These are phyloP conservation scores for Geosmithia flava DNA, from an alignment of 2,329 filamentous ascomycete genomes.

Conservation along the genomic window DNA sequence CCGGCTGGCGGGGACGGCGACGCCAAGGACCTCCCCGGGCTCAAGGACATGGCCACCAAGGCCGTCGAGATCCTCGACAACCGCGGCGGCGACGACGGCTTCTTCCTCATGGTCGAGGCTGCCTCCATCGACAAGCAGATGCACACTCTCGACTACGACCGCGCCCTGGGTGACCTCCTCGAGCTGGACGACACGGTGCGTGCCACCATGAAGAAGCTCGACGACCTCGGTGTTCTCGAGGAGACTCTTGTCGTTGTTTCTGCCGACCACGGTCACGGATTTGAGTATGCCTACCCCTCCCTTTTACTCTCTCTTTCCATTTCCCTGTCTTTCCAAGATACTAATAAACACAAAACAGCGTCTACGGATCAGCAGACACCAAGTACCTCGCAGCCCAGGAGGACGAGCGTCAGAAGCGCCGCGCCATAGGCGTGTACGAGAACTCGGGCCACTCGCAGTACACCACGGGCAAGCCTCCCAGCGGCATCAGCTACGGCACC, in stretches of 20 bases:
- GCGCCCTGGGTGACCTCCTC: slow-evolving; percentile 71
- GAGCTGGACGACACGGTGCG: slow-evolving; percentile 77
- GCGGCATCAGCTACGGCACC: slow-evolving; percentile 56
- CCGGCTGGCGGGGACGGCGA: slow-evolving; percentile 52
- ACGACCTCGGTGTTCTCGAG: slow-evolving; percentile 51
- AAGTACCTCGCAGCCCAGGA: slow-evolving; percentile 57
- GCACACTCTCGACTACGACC: slow-evolving; percentile 76
- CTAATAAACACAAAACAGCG: slow-evolving; percentile 25
- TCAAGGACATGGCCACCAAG: slow-evolving; percentile 85
- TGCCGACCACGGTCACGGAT: slow-evolving; percentile 82
- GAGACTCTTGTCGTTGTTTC: slow-evolving; percentile 72
- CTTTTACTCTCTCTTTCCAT: background rate
- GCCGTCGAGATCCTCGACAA: slow-evolving; percentile 67
- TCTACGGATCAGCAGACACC: slow-evolving; percentile 73
- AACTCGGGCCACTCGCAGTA: slow-evolving; percentile 68
- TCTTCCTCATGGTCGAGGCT: slow-evolving; percentile 80
- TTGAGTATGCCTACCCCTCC: slow-evolving; percentile 37
- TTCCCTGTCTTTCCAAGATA: background rate
- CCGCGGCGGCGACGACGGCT: slow-evolving; percentile 56
- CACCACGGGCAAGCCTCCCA: slow-evolving; percentile 32
- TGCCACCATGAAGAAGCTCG: slow-evolving; percentile 60
- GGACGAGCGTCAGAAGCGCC: slow-evolving; percentile 59
- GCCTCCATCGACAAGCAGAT: slow-evolving; percentile 86
- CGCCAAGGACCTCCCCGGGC: slow-evolving; percentile 64
- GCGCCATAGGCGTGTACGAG: slow-evolving; percentile 61